Base-by-base conservation (phyloP, 441 rosid genomes). In the Eruca vesicaria region DNA sequence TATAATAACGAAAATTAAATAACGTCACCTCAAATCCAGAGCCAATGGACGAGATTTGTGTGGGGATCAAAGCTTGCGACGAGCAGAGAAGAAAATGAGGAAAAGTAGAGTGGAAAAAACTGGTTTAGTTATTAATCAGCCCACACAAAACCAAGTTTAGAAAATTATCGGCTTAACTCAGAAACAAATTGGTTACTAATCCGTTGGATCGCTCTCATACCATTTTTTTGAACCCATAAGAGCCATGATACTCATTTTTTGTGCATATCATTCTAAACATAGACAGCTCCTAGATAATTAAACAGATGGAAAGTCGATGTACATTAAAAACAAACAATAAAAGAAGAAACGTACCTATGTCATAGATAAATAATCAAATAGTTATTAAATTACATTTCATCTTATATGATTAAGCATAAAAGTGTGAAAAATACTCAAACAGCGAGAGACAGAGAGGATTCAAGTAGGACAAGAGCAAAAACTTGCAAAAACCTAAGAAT, bases 401-500 rank as follows among this genome's bases (percentile, higher is more conserved):
- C 67, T 67, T 29, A 29, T 33, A 11, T 20, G 59, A 43, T n/a
- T 57, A n/a, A 55, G 59, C 57, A 11, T 38, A n/a, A 33, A 61
- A 68, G 63, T 35, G 57, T 52, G 33, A 6, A 7, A 61, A 31
- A 15, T 2, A 33, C 12, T 33, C 38, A 45, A 45, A 43, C 4
- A 45, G 20, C 53, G 1, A 45, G 53, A 23, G 26, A 6, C 15
- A 10, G 65, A 56, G 62, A 9, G 8, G 48, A 45, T 20, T 6
- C 10, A 12, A 59, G 10, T 11, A 36, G 41, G 41, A 32, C 23
- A 68, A 61, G 64, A 61, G 45, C 58, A 52, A 53, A 58, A 75
- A 48, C 68, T 75, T 59, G 73, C 73, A 33, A 48, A 52, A 33
- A 67, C 72, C 52, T 74, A 66, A 45, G 28, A 74, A 62, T 14